Percentiles rank a stretch among this genome's conserved stretches.
Conservation (phyloP, 2,329 filamentous ascomycete species). For the Boeremia exigua region DNA sequence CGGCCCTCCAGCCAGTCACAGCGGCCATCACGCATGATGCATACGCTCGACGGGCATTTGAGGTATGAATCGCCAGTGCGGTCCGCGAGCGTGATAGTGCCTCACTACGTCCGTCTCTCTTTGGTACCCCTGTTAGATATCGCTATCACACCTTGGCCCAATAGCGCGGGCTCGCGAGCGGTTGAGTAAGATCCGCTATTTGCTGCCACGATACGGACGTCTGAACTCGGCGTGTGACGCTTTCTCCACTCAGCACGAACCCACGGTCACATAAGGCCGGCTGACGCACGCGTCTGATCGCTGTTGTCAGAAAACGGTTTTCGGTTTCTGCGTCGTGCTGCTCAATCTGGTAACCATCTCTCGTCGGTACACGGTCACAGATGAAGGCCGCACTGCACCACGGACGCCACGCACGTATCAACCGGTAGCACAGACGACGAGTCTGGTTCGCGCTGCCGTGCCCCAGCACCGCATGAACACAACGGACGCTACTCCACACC, state of each 20-base stretch:
- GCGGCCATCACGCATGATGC: constrained; percentile 29
- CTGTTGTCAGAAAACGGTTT: constrained; percentile 17
- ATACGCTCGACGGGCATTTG: constrained; percentile 25
- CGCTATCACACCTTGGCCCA: constrained; percentile 49
- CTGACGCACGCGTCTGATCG: constrained; percentile 36
- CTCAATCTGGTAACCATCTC: constrained; percentile 2
- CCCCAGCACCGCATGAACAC: constrained; percentile 43
- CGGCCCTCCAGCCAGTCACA: constrained; percentile 37
- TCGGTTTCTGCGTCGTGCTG: neutral
- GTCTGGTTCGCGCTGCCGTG: constrained; percentile 33
- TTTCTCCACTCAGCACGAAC: constrained; percentile 39
- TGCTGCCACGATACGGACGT: constrained; percentile 38
- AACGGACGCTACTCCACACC: constrained; percentile 26
- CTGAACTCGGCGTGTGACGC: constrained; percentile 42
- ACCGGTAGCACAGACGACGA: constrained; percentile 29
- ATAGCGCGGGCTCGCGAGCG: constrained; percentile 45
- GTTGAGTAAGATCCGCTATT: constrained; percentile 45
- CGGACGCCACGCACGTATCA: constrained; percentile 28
- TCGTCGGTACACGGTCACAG: constrained; percentile 11
- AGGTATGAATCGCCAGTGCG: constrained; percentile 30
- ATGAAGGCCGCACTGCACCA: constrained; percentile 33
- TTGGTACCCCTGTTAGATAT: constrained; percentile 31
- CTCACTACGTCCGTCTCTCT: constrained; percentile 31
- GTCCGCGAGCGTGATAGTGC: constrained; percentile 35
- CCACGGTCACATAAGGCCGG: constrained; percentile 39